Evolutionary conservation across 257 asterid species (phyloP).

Genomic region (Cordia subcordata): DNA sequence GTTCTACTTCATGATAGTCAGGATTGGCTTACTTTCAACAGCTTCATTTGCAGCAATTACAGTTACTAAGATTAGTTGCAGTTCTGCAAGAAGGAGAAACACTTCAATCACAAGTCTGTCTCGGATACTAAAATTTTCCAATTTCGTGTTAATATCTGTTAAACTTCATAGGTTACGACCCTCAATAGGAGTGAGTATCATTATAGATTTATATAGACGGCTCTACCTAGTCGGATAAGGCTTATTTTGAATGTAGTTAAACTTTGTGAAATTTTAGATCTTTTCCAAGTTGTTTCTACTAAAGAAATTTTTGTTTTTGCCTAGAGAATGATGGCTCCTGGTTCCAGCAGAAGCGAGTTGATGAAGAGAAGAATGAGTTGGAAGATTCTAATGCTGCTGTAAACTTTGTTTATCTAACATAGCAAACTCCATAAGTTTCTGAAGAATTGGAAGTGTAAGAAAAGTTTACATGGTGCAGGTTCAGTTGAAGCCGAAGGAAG

Average conservation of each 20-base stretch:
- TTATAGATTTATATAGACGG: too few species aligned
- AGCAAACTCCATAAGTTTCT: neutral
- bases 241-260: too few species aligned
- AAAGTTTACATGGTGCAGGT: conserved; percentile 5
- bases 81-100: conserved; percentile 4
- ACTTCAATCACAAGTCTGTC: conserved; percentile 1
- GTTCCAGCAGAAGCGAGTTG: neutral
- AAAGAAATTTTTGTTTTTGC: too few species aligned
- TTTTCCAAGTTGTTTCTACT: too few species aligned
- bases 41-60: conserved; percentile 11
- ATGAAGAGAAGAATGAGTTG: neutral
- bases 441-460: neutral
- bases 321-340: too few species aligned
- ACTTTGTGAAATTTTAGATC: too few species aligned
- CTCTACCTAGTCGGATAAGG: too few species aligned
- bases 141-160: too few species aligned
- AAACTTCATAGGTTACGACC: too few species aligned
- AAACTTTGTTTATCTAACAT: neutral
- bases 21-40: conserved; percentile 8
- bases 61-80: conserved; percentile 7
- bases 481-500: conserved; percentile 7
- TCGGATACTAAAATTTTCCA: neutral
- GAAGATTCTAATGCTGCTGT: neutral
- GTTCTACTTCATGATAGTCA: conserved; percentile 14
- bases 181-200: too few species aligned